These are phyloP conservation scores for Periglandula ipomoeae DNA, from an alignment of 2,329 filamentous ascomycete species.

Conservation along the genomic window DNA sequence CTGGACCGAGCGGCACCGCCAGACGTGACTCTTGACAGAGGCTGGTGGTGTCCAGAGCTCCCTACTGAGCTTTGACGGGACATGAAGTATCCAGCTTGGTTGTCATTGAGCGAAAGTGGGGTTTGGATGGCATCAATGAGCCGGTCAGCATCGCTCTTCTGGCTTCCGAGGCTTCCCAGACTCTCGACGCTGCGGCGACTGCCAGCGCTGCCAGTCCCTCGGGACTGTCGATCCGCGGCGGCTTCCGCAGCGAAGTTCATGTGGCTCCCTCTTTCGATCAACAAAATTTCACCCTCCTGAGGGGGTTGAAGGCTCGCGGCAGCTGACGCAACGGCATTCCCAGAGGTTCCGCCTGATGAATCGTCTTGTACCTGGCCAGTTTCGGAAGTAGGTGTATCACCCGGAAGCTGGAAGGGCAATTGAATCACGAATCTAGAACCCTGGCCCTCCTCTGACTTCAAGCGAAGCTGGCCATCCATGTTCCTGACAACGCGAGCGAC, in stretches of 20 bases:
- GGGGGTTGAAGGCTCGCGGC: constrained; percentile 18
- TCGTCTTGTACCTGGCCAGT: constrained; percentile 4
- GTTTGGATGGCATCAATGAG: constrained; percentile 64
- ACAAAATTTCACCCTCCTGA: constrained; percentile 46
- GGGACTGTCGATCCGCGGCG: constrained; percentile 5
- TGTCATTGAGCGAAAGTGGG: constrained; percentile 35
- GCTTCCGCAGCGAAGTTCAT: constrained; percentile 12
- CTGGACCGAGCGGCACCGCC: constrained; percentile 9
- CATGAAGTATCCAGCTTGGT: constrained; percentile 23
- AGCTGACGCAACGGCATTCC: constrained; percentile 12
- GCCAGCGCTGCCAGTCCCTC: constrained; percentile 12
- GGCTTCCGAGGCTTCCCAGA: constrained; percentile 36
- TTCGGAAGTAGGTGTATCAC: constrained; percentile 23
- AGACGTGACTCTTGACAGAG: constrained; percentile 3
- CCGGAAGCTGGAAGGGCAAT: constrained; percentile 60
- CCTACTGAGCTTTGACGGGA: constrained; percentile 10
- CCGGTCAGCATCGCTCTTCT: constrained; percentile 55
- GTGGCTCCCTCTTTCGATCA: constrained; percentile 41
- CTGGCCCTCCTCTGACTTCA: constrained; percentile 75
- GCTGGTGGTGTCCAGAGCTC: constrained; percentile 8
- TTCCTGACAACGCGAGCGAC: constrained; percentile 83
- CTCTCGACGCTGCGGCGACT: constrained; percentile 29
- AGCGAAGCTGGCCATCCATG: constrained; percentile 77
- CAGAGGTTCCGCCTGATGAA: constrained; percentile 6
- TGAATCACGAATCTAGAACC: constrained; percentile 77